Evolutionary conservation across 208 protist species (phyloP).

Genomic region (Leishmania turanica): DNA sequence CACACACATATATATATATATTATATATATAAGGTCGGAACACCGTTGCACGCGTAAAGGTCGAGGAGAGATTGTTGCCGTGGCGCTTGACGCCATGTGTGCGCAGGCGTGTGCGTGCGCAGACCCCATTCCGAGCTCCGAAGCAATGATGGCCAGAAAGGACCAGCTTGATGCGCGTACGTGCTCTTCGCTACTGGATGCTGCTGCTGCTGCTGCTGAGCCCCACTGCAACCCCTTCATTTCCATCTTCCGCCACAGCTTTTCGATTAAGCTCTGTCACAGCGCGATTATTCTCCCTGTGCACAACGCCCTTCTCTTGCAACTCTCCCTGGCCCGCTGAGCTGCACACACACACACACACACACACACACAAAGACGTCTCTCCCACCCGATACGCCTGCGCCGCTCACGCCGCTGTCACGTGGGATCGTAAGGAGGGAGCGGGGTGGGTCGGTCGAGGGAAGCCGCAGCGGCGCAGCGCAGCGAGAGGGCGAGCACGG

Average conservation of each 20-base stretch:
- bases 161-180: background rate
- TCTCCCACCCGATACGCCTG: background rate
- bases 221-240: background rate
- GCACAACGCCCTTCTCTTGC: background rate
- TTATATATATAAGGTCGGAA: too few relatives aligned
- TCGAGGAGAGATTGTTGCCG: background rate
- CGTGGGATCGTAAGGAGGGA: background rate
- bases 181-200: background rate
- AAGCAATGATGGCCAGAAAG: background rate
- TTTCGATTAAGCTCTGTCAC: background rate
- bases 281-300: background rate
- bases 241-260: background rate
- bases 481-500: too few relatives aligned
- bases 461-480: too few relatives aligned
- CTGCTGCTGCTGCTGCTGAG: background rate
- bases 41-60: background rate
- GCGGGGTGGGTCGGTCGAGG: too few relatives aligned
- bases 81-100: background rate
- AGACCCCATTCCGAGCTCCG: background rate
- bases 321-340: background rate
- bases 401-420: background rate
- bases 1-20: too few relatives aligned
- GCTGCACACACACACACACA: background rate
- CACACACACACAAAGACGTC: too few relatives aligned
- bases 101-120: background rate